Conservation (phyloP, 139 green algal genomes). For the Tetradesmus lagerheimii region DNA sequence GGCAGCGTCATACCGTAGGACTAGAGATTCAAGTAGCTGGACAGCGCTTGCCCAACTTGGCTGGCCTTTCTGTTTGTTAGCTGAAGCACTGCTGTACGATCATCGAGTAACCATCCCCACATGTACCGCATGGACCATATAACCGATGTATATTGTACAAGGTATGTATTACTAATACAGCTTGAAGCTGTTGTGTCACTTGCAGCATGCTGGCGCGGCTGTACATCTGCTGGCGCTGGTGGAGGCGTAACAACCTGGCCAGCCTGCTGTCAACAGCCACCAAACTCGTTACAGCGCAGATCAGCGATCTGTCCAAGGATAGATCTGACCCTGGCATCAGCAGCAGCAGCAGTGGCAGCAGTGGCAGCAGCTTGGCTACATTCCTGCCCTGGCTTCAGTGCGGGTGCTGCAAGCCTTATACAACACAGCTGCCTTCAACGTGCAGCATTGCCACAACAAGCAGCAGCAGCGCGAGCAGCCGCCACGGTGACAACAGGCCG, state of each 20-base stretch:
- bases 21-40: too few species aligned
- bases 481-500: background rate
- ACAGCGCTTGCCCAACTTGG: too few species aligned
- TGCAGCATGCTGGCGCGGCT: conserved; percentile 34
- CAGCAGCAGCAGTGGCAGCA: background rate
- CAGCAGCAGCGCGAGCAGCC: background rate
- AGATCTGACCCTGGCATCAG: background rate
- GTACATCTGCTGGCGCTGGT: conserved; percentile 51
- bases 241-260: conserved; percentile 11
- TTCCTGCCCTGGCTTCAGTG: background rate
- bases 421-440: too few species aligned
- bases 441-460: too few species aligned
- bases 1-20: too few species aligned
- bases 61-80: too few species aligned
- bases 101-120: too few species aligned
- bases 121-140: too few species aligned
- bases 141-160: too few species aligned
- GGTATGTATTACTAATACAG: too few species aligned
- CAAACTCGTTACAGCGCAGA: background rate
- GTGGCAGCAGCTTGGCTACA: background rate
- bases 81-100: too few species aligned
- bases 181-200: too few species aligned
- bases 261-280: conserved; percentile 1
- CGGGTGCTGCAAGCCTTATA: background rate
- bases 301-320: background rate